Evolutionary conservation across 805 yeast species (phyloP), one percentile per base, ranked within the genome.

Genomic region (Lipomyces anomalus): DNA sequence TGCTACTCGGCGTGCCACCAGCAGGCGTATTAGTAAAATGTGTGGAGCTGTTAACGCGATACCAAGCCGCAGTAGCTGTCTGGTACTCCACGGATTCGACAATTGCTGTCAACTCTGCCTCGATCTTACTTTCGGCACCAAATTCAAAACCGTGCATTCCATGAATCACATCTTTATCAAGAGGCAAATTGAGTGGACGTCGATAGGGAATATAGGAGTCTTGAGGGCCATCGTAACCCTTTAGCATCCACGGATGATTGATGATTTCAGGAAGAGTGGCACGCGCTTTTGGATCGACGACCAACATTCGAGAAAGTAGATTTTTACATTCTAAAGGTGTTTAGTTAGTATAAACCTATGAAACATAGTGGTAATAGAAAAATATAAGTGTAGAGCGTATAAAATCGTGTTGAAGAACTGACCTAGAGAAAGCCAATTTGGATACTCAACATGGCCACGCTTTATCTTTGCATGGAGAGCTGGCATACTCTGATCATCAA

Each of bases 401-500:
- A 13, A 16, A 16, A 16, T 13, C 13, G 13, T 28, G 13, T 28
- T 28, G 35, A 13, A 24, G 16, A 23, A 13, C 45, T 5, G 46
- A 47, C 53, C 95, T 26, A 76, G 71, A 4, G 95, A 81, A 39
- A 92, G 67, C 67, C 80, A 80, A 30, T 75, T 74, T 5, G 98
- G 97, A 63, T 92, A 92, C 55, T 88, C 95, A 7, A 92, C 95
- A 52, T 79, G 73, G 34, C 97, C 98, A 55, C 80, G 77, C 63
- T 90, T 92, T 63, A 92, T 92, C 64, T 89, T 89, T 53, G 87
- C 95, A 64, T 92, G 98, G 57, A 92, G 72, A 1, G 84, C 89
- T 38, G 89, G 81, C 53, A 94, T 95, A 55, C 85, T 80, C 59
- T 87, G 94, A 62, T 92, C 97, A 64, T 92, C 98, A 64, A 92